Evolutionary conservation across 2,329 filamentous ascomycete species (phyloP).

Genomic region (Arthrobotrys pseudoclavata): DNA sequence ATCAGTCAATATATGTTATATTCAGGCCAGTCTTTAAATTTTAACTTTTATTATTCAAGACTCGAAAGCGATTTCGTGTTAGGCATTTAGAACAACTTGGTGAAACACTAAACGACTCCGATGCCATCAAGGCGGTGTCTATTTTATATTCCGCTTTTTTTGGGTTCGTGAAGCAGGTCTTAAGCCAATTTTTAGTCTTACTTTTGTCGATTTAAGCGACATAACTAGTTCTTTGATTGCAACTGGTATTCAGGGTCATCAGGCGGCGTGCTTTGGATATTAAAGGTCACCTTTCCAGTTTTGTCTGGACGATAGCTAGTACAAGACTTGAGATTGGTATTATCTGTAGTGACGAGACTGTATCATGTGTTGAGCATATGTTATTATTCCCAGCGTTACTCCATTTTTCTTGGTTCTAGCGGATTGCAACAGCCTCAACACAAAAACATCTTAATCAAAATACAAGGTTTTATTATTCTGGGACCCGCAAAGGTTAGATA

Average conservation of each 20-base stretch:
- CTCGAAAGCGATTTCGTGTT: conserved; percentile 18
- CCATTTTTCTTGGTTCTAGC: too few species aligned
- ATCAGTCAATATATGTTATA: not conserved
- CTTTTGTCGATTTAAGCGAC: not conserved
- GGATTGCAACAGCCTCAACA: too few species aligned
- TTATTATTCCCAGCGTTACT: too few species aligned
- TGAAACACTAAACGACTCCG: not conserved
- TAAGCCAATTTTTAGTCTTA: conserved; percentile 11
- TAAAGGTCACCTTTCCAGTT: too few species aligned
- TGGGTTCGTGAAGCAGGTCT: conserved; percentile 32
- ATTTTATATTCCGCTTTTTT: conserved; percentile 24
- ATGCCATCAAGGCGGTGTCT: conserved; percentile 68
- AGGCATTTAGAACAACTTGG: not conserved
- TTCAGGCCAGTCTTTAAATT: not conserved
- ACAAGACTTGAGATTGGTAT: too few species aligned
- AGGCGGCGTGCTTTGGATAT: too few species aligned
- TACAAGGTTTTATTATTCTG: too few species aligned
- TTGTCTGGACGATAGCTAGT: too few species aligned
- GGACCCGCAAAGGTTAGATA: too few species aligned
- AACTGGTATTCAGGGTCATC: not conserved
- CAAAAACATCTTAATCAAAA: too few species aligned
- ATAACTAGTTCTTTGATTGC: not conserved
- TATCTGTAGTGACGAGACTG: too few species aligned
- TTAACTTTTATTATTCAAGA: conserved; percentile 14
- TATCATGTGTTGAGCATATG: too few species aligned